phyloP scores from a whole-genome alignment of 495 filamentous ascomycete species.

The Echria macrotheca region DNA sequence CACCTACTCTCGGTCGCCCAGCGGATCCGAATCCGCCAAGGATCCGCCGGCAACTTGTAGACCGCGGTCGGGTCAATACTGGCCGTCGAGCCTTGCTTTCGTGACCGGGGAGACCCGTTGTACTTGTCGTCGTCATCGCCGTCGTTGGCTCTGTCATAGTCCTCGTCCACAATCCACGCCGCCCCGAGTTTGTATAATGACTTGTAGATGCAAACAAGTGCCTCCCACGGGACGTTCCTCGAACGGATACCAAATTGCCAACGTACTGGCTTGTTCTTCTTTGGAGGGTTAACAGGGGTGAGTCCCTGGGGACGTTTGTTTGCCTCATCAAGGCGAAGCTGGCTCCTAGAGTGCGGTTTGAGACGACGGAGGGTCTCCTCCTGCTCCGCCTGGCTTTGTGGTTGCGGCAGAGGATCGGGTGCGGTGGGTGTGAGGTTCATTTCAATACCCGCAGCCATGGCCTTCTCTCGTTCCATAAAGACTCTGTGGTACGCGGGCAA shows the following conservation, averaged over 20 bases:
- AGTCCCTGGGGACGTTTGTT: slow-evolving; percentile 61
- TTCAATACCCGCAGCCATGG: slow-evolving; percentile 34
- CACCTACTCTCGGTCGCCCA: slow-evolving; percentile 72
- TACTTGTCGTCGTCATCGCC: slow-evolving; percentile 21
- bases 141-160: slow-evolving; percentile 38
- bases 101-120: slow-evolving; percentile 11
- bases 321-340: slow-evolving; percentile 54
- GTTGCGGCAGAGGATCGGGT: slow-evolving; percentile 45
- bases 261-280: slow-evolving; percentile 65
- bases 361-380: slow-evolving; percentile 68
- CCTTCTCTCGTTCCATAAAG: slow-evolving; percentile 70
- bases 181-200: slow-evolving; percentile 82
- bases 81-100: slow-evolving; percentile 14
- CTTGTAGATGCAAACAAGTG: slow-evolving; percentile 88
- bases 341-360: slow-evolving; percentile 68
- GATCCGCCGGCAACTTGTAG: slow-evolving; percentile 82
- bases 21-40: slow-evolving; percentile 90
- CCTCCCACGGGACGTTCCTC: slow-evolving; percentile 87
- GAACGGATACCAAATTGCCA: slow-evolving; percentile 98
- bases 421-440: slow-evolving; percentile 33
- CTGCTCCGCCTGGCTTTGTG: slow-evolving; percentile 65
- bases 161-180: slow-evolving; percentile 67
- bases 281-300: slow-evolving; percentile 54
- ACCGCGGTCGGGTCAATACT: slow-evolving; percentile 32
- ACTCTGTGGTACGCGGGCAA: slow-evolving; percentile 84